Conservation (phyloP, 495 filamentous ascomycete species). For the Penicillium herquei region DNA sequence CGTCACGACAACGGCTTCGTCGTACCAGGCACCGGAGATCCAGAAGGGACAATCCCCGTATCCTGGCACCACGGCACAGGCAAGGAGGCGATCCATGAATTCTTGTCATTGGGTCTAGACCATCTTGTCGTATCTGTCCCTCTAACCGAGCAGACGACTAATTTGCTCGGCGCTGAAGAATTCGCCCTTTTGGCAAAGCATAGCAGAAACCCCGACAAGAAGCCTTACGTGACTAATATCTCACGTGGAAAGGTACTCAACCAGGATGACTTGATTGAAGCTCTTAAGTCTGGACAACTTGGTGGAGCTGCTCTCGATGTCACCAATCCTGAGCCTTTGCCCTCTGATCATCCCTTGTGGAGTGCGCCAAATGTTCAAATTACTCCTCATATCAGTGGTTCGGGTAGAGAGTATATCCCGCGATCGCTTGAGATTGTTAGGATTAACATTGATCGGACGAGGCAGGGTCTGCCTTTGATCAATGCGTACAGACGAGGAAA, state of each 20-base stretch:
- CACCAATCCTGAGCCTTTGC: slow-evolving; percentile 80
- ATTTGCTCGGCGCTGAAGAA: slow-evolving; percentile 63
- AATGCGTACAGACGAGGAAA: slow-evolving; percentile 64
- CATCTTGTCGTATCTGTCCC: slow-evolving; percentile 73
- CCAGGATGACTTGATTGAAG: slow-evolving; percentile 63
- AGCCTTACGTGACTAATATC: slow-evolving; percentile 68
- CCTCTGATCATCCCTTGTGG: slow-evolving; percentile 68
- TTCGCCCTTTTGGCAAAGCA: slow-evolving; percentile 62
- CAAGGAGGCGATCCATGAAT: slow-evolving; percentile 58
- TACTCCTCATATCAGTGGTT: slow-evolving; percentile 76
- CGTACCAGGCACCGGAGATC: slow-evolving; percentile 74
- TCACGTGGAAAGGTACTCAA: slow-evolving; percentile 70
- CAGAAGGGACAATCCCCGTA: slow-evolving; percentile 65
- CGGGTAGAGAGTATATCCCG: slow-evolving; percentile 55
- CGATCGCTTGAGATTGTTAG: slow-evolving; percentile 60
- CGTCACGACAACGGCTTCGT: slow-evolving; percentile 65
- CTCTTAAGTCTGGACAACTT: slow-evolving; percentile 45
- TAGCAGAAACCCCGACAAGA: slow-evolving; percentile 10
- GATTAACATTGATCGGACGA: slow-evolving; percentile 58
- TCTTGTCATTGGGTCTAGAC: slow-evolving; percentile 69
- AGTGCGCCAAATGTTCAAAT: slow-evolving; percentile 69
- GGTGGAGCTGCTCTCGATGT: slow-evolving; percentile 81
- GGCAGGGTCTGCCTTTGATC: slow-evolving; percentile 59
- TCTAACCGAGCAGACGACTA: slow-evolving; percentile 63
- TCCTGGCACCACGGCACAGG: slow-evolving; percentile 72